These are phyloP conservation scores for Fusarium zealandicum DNA, from an alignment of 2,329 filamentous ascomycete species.

Conservation along the genomic window DNA sequence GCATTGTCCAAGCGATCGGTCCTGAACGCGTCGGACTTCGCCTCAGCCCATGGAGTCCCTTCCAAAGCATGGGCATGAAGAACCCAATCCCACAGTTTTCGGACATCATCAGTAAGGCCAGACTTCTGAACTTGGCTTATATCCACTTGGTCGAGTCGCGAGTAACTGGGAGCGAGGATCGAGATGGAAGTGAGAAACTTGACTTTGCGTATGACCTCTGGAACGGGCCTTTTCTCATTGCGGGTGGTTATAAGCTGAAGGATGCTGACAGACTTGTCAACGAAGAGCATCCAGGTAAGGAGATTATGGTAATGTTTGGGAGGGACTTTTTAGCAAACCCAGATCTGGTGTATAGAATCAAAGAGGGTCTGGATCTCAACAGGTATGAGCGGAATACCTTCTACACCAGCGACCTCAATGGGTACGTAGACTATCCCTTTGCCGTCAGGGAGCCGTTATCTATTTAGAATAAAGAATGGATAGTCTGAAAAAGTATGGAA, in stretches of 20 bases:
- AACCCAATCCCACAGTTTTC: conserved; percentile 70
- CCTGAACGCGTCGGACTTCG: conserved; percentile 62
- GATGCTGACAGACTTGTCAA: conserved; percentile 43
- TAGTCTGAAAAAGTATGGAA: no score
- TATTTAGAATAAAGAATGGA: no score
- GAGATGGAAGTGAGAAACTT: conserved; percentile 45
- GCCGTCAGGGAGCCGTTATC: no score
- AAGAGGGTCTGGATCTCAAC: conserved; percentile 38
- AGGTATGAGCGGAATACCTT: conserved; percentile 41
- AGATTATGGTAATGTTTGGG: conserved; percentile 47
- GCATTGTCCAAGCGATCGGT: conserved; percentile 51
- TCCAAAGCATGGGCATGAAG: conserved; percentile 69
- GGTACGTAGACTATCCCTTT: conserved; percentile 44
- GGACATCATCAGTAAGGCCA: conserved; percentile 61
- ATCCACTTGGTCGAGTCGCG: conserved; percentile 68
- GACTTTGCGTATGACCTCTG: conserved; percentile 48
- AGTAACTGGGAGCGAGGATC: conserved; percentile 52
- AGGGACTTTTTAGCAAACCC: conserved; percentile 45
- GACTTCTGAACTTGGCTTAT: conserved; percentile 63
- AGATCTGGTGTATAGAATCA: conserved; percentile 38
- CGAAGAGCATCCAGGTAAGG: conserved; percentile 39
- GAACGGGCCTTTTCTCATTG: conserved; percentile 45
- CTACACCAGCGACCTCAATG: conserved; percentile 30
- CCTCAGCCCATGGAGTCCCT: conserved; percentile 65
- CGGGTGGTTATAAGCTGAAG: conserved; percentile 44